Evolutionary conservation across 2,329 filamentous ascomycete genomes (phyloP), one percentile per base, ranked within the genome.

Genomic region (Colletotrichum australisinense): DNA sequence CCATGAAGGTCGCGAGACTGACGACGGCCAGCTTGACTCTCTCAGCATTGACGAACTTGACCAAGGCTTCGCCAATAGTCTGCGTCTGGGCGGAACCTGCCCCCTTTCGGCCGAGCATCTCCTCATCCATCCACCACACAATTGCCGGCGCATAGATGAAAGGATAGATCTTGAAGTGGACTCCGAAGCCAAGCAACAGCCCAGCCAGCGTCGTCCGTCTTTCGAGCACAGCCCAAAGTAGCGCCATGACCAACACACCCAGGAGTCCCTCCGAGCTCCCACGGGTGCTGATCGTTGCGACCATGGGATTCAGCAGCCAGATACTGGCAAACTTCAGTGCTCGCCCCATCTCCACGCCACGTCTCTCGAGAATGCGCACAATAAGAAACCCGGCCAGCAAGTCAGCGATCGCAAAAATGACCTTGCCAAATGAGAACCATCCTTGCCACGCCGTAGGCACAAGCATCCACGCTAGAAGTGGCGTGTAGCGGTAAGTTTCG

Each of bases 111-210:
- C 79, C 77, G 71, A 89, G 81, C 30, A 81, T 82, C 75, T 88
- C 87, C 3, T 84, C 84, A 76, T 94, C 93, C 84, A 96, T 90
- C 93, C 93, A 95, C 92, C 93, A 95, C 5, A 95, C 82, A 55
- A 97, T 92, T 3, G 93, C 92, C 0, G 92, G 90, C 2, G 94
- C 96, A 82, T 99, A 99, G 73, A 99, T 94, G 82, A 98, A 98
- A 0, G 97, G 97, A 79, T 99, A 99, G 74, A 99, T 98, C 87
- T 99, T 99, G 85, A 99, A 97, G 84, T 99, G 97, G 30, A 98
- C 95, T 1, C 91, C 91, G 32, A 98, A 84, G 0, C 97, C 97
- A 3, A 99, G 86, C 35, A 98, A 82, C 3, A 92, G 76, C 0
- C 94, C 96, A 0, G 95, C 93, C 9, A 97, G 80, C 1, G 83